A percentile compares a stretch with the other conserved stretches of the same genome.
Conservation (phyloP, 169 alveolate genomes). For the Plasmodium inui region DNA sequence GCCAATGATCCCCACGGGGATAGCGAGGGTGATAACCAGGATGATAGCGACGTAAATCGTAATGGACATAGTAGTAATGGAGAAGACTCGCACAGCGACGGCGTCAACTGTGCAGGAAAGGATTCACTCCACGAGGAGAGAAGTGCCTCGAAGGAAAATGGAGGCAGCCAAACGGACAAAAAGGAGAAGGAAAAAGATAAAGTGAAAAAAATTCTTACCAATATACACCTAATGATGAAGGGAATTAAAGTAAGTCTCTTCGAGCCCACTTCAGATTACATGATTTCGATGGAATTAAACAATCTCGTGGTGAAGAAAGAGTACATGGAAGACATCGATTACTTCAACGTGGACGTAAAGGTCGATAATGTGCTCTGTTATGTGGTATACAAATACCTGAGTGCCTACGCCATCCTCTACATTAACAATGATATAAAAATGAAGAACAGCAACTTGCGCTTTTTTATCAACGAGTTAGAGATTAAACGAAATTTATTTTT, state of each 20-base stretch:
- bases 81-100: neutral
- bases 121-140: neutral
- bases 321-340: constrained; percentile 37
- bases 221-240: neutral
- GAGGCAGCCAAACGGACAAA: neutral
- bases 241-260: constrained; percentile 31
- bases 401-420: constrained; percentile 32
- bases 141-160: neutral
- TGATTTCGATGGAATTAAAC: constrained; percentile 23
- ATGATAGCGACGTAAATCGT: neutral
- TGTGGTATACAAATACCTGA: constrained; percentile 38
- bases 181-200: neutral
- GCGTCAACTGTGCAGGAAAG: neutral
- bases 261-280: constrained; percentile 29
- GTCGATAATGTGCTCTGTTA: constrained; percentile 12
- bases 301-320: constrained; percentile 15
- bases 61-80: neutral
- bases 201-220: constrained; percentile 10
- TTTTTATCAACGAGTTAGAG: constrained; percentile 26
- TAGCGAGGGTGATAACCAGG: neutral
- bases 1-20: neutral
- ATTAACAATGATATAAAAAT: constrained; percentile 28
- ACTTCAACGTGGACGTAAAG: constrained; percentile 51
- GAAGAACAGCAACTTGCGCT: constrained; percentile 24
- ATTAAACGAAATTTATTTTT: constrained; percentile 39